Evolutionary conservation across 805 yeast genomes (phyloP).

Genomic region (Candida adriatica): DNA sequence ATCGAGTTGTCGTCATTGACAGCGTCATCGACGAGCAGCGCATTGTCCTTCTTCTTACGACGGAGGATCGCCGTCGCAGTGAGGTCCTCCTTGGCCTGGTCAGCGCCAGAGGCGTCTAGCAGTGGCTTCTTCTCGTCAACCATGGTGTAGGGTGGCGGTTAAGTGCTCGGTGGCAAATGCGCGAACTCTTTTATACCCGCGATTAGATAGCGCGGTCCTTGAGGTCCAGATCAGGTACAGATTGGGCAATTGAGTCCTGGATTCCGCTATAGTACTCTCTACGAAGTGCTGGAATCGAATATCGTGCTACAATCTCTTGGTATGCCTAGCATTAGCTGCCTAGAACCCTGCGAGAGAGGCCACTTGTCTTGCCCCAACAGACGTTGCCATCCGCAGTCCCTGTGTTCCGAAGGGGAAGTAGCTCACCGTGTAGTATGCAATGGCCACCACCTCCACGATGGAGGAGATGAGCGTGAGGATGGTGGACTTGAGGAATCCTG

Average conservation of each 20-base stretch:
- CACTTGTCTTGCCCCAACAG: constrained; percentile 47
- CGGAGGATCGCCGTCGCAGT: constrained; percentile 97
- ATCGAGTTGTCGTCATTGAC: constrained; percentile 95
- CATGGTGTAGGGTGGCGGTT: constrained; percentile 8
- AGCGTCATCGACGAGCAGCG: constrained; percentile 94
- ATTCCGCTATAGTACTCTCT: too few relatives aligned
- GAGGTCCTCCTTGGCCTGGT: constrained; percentile 48
- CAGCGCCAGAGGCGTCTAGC: constrained; percentile 64
- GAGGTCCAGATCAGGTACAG: too few relatives aligned
- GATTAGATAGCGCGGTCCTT: too few relatives aligned
- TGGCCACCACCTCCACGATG: constrained; percentile 72
- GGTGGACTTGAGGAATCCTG: constrained; percentile 61
- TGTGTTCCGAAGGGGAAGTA: constrained; percentile 95
- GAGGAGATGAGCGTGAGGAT: constrained; percentile 72
- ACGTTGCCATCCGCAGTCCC: constrained; percentile 51
- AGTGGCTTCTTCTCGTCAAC: constrained; percentile 35
- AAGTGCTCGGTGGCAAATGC: constrained; percentile 9
- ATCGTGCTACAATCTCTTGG: too few relatives aligned
- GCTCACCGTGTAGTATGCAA: constrained; percentile 83
- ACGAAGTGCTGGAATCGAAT: too few relatives aligned
- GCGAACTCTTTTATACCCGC: neutral
- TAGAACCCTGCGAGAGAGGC: constrained; percentile 17
- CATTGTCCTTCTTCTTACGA: constrained; percentile 94
- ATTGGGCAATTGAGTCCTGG: too few relatives aligned
- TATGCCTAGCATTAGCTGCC: too few relatives aligned